A percentile compares a stretch with the other conserved stretches of the same genome.
These are phyloP conservation scores for Leccinum subgranulosum DNA, from an alignment of 768 basidiomycete genomes.

Conservation along the genomic window DNA sequence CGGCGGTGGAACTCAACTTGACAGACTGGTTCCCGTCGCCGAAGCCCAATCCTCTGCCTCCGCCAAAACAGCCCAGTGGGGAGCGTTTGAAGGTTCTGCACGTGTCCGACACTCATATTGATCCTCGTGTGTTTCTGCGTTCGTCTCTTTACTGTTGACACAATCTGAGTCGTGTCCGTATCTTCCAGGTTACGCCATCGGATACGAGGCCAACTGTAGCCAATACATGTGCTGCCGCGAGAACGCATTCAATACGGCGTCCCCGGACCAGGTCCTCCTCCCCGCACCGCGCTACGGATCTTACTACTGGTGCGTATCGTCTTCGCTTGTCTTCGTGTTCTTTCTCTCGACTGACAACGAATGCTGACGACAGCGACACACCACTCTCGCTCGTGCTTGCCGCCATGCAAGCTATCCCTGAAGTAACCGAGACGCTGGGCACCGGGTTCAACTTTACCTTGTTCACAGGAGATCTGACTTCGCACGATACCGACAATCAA, in stretches of 20 bases:
- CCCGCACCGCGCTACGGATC: conserved; percentile 66
- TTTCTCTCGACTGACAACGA: not conserved
- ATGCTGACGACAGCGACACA: conserved; percentile 43
- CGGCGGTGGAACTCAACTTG: conserved; percentile 41
- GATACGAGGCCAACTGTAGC: conserved; percentile 68
- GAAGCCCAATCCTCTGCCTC: conserved; percentile 45
- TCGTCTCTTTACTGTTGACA: too few relatives aligned
- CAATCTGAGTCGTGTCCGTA: not conserved
- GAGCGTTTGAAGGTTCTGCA: conserved; percentile 48
- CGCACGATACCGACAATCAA: conserved; percentile 68
- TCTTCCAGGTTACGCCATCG: conserved; percentile 57
- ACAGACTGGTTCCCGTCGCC: conserved; percentile 51
- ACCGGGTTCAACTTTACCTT: conserved; percentile 62
- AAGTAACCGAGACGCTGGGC: conserved; percentile 54
- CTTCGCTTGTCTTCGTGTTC: too few relatives aligned
- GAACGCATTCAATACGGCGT: conserved; percentile 44
- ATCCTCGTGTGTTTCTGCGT: conserved; percentile 38
- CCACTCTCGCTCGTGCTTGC: conserved; percentile 56
- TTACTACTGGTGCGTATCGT: conserved; percentile 9
- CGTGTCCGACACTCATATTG: conserved; percentile 49
- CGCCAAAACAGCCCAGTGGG: conserved; percentile 40
- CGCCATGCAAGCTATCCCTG: conserved; percentile 63
- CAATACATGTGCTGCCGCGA: conserved; percentile 60
- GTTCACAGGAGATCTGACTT: conserved; percentile 72
- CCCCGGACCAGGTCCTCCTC: conserved; percentile 44